Conservation (phyloP, 306 rosid species). For the Lagenaria siceraria region DNA sequence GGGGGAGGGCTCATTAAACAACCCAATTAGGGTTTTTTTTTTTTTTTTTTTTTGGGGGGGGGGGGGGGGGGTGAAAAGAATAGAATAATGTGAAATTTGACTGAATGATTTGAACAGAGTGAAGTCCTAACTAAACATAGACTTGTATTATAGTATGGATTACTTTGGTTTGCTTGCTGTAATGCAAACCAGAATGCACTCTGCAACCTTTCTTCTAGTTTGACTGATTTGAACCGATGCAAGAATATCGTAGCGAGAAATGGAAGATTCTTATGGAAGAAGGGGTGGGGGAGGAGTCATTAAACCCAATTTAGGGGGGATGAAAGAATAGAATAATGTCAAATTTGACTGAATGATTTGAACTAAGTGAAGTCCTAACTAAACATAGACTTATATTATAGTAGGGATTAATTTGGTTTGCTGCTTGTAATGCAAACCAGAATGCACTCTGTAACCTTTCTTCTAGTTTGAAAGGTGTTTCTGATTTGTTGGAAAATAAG, state of each 20-base stretch:
- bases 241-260: background rate
- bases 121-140: too few relatives aligned
- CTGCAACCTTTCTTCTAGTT: too few relatives aligned
- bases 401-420: background rate
- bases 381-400: background rate
- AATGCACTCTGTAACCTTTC: background rate
- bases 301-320: background rate
- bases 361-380: background rate
- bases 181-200: too few relatives aligned
- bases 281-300: background rate
- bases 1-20: too few relatives aligned
- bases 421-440: background rate
- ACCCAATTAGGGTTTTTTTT: too few relatives aligned
- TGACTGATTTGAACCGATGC: too few relatives aligned
- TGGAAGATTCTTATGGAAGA: background rate
- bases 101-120: too few relatives aligned
- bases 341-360: background rate
- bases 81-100: too few relatives aligned
- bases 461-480: background rate
- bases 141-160: too few relatives aligned
- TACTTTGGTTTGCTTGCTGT: too few relatives aligned
- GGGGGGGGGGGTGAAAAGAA: too few relatives aligned
- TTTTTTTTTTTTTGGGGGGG: too few relatives aligned
- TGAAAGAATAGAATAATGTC: background rate
- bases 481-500: background rate